Base-by-base conservation (phyloP, 768 basidiomycete species). In the Neoboletus brunneissimus region DNA sequence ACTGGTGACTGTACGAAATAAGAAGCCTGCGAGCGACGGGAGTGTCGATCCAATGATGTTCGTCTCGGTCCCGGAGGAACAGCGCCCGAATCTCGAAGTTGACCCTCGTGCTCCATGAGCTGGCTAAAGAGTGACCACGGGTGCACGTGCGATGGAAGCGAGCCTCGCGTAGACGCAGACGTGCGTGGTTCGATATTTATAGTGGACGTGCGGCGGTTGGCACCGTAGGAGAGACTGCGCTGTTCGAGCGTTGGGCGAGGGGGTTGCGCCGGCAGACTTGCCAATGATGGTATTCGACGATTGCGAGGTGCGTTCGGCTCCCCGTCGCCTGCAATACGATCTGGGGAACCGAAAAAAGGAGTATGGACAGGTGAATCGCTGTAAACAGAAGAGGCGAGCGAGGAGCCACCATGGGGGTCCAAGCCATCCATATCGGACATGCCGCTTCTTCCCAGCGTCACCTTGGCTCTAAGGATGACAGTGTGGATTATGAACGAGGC, bases 331-430 rank as follows among this genome's bases (percentile, higher is more conserved):
- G 22, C 9, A n/a, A 66, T 48, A 23, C 60, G 52, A 27, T 68
- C 69, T 22, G 70, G 67, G n/a, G 72, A 73, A 31, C 65, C 70
- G 49, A 71, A 57, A 32, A 64, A 54, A 10, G 57, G 18, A 37
- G 41, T 12, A 11, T 46, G 48, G 49, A 48, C 20, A 45, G 47
- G 29, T 10, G 54, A 47, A 55, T 60, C 53, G n/a, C 61, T 51
- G 50, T 41, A 41, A 48, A 58, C 31, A 27, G 69, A 64, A 71
- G 95, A 89, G 72, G 94, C 88, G 68, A 91, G 91, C 64, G 94
- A 75, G 82, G 89, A 88, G 78, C 91, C 86, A 67, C 91, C 85
- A 70, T 89, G 95, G 75, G 93, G 89, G 75, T 85, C 86, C 73
- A 94, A 79, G 64, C 81, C 81, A 57, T 91, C 93, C 66, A 41